phyloP scores from a whole-genome alignment of 1,284 basidiomycete species.

The Trichosporon sp. region DNA sequence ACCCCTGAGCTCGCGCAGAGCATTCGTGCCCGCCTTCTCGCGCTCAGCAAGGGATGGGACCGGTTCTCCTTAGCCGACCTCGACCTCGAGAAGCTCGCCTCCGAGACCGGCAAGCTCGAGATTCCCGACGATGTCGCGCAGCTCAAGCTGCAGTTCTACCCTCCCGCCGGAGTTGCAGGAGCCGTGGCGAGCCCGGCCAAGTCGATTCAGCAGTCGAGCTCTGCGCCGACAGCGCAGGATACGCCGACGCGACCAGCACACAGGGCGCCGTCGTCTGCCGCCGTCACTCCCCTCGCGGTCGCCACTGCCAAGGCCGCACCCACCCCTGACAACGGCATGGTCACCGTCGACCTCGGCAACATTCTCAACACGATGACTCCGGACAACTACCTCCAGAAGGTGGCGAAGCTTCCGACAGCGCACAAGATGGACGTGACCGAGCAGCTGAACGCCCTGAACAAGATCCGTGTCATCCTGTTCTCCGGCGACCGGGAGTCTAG shows the following conservation, averaged over 20 bases:
- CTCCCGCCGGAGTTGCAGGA: constrained; percentile 5
- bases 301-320: constrained; percentile 4
- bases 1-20: constrained; percentile 54
- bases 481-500: constrained; percentile 59
- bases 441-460: constrained; percentile 83
- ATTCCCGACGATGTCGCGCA: constrained; percentile 22
- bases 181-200: constrained; percentile 4
- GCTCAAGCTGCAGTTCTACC: constrained; percentile 50
- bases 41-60: constrained; percentile 36
- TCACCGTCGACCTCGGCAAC: constrained; percentile 38
- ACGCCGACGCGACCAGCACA: constrained; percentile 25
- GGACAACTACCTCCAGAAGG: constrained; percentile 51
- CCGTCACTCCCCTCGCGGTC: constrained; percentile 6
- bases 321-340: constrained; percentile 13
- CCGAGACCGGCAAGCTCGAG: constrained; percentile 5
- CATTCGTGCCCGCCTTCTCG: constrained; percentile 43
- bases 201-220: neutral
- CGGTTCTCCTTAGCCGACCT: constrained; percentile 39
- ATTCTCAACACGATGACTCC: constrained; percentile 13
- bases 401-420: constrained; percentile 67
- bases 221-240: constrained; percentile 6
- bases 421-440: constrained; percentile 73
- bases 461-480: constrained; percentile 70
- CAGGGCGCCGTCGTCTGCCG: constrained; percentile 4
- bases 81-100: constrained; percentile 47